Evolutionary conservation across 2,329 filamentous ascomycete species (phyloP).

Genomic region (Rutstroemia sp.): DNA sequence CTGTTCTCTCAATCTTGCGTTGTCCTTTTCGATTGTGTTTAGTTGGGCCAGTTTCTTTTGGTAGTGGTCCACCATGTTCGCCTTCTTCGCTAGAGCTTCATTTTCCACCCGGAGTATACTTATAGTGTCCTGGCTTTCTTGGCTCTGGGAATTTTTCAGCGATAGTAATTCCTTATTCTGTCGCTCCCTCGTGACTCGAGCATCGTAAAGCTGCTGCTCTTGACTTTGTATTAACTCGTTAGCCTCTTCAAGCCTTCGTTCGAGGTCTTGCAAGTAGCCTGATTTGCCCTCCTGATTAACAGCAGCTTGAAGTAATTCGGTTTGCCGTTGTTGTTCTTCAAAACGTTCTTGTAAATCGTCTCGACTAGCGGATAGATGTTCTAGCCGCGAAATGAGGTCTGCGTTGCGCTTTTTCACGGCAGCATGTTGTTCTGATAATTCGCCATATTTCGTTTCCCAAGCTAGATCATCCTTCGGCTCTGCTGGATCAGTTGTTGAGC

Average conservation of each 20-base stretch:
- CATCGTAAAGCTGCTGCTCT: slow-evolving; percentile 56
- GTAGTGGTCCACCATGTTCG: slow-evolving; percentile 55
- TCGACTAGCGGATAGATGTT: slow-evolving; percentile 53
- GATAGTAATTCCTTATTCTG: slow-evolving; percentile 42
- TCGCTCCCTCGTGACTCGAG: slow-evolving; percentile 36
- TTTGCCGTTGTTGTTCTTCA: slow-evolving; percentile 47
- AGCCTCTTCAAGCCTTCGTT: slow-evolving; percentile 55
- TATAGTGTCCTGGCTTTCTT: slow-evolving; percentile 51
- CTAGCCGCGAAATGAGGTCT: slow-evolving; percentile 51
- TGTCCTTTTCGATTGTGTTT: slow-evolving; percentile 47
- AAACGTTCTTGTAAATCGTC: slow-evolving; percentile 50
- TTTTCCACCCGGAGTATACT: slow-evolving; percentile 52
- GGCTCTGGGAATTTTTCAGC: slow-evolving; percentile 38
- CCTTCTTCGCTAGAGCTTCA: slow-evolving; percentile 52
- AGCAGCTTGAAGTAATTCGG: slow-evolving; percentile 27
- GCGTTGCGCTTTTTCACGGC: slow-evolving; percentile 49
- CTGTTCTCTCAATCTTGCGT: slow-evolving; percentile 47
- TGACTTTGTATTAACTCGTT: slow-evolving; percentile 65
- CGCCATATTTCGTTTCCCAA: slow-evolving; percentile 42
- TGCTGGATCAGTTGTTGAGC: not conserved
- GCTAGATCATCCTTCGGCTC: slow-evolving; percentile 24
- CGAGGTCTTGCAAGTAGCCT: slow-evolving; percentile 45
- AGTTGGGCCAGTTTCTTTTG: slow-evolving; percentile 55
- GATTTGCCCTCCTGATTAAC: slow-evolving; percentile 43
- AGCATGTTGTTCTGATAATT: slow-evolving; percentile 40